phyloP scores from a whole-genome alignment of 2,329 filamentous ascomycete species.

The Scedosporium apiospermum region DNA sequence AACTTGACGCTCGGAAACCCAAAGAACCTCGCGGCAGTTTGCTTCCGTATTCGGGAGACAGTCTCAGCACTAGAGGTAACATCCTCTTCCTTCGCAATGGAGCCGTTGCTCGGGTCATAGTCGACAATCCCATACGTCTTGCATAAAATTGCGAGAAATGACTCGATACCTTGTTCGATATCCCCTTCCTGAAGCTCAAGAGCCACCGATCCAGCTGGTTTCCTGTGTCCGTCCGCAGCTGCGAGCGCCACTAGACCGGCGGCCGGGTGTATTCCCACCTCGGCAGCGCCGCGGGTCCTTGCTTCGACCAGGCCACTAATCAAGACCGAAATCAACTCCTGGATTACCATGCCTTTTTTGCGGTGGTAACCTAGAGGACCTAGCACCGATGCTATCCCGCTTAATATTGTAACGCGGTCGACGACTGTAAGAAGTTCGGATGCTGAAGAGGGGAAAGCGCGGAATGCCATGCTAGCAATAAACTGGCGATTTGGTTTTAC shows the following conservation, averaged over 20 bases:
- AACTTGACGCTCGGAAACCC: constrained; percentile 75
- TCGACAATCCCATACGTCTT: constrained; percentile 55
- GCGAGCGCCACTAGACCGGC: constrained; percentile 72
- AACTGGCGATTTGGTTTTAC: constrained; percentile 49
- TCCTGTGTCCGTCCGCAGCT: constrained; percentile 33
- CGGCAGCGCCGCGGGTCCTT: constrained; percentile 85
- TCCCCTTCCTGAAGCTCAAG: constrained; percentile 56
- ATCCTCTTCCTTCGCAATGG: constrained; percentile 13
- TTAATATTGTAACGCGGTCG: constrained; percentile 70
- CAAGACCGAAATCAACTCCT: constrained; percentile 74
- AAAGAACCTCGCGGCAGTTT: constrained; percentile 53
- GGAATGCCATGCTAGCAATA: constrained; percentile 57
- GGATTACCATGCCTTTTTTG: constrained; percentile 84
- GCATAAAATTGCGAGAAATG: constrained; percentile 51
- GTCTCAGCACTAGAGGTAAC: constrained; percentile 29
- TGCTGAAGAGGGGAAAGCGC: constrained; percentile 58
- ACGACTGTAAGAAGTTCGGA: constrained; percentile 60
- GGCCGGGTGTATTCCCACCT: constrained; percentile 90
- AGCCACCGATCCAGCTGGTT: constrained; percentile 38
- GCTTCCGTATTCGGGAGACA: constrained; percentile 48
- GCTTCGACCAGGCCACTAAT: constrained; percentile 83
- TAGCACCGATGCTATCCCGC: constrained; percentile 81
- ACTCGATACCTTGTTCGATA: constrained; percentile 56
- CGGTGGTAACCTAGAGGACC: constrained; percentile 69
- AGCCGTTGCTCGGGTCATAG: constrained; percentile 27